Base-by-base conservation (phyloP, 169 alveolate species). In the Cardiosporidium cionae region DNA sequence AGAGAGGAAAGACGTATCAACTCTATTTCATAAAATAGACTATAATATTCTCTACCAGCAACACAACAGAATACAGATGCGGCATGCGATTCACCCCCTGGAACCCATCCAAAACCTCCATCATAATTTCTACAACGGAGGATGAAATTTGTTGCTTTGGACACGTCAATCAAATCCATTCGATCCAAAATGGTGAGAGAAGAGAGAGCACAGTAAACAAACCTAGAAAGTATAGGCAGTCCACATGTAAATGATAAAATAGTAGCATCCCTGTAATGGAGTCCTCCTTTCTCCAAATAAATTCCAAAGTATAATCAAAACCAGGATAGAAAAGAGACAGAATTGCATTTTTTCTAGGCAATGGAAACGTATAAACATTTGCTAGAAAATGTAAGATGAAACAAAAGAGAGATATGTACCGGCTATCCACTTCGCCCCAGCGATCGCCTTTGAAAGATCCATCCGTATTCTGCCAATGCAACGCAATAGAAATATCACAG, bases 71-170 rank as follows among this genome's bases (percentile, higher is more conserved):
- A 94, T 6, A 92, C 89, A 77, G 93, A 93, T n/a, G 97, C 98
- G 16, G 97, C 98, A 78, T 94, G 98, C 36, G 94, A 85, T 80
- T 94, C 98, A 0, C 97, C 95, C 53, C 92, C 95, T 0, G 98
- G 98, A 16, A 87, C 83, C 70, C 94, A 93, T 7, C 95, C 97
- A 77, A 91, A 94, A 4, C 94, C 96, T 32, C 97, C 98, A 78
- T 94, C 97, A 33, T 82, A 81, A 75, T 94, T 94, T 75, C 86
- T 85, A 74, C 97, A 92, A 64, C 29, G 71, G 76, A 84, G 81
- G 28, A 93, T 83, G 78, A 77, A 94, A 34, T 82, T 87, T 9
- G 85, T 85, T 29, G 96, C 93, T 54, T 84, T 85, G 28, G 68
- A 44, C 7, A 84, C 75, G 74, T 89, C 87, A 25, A 87, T 84